Percentiles rank a stretch among this genome's conserved stretches.
phyloP scores from a whole-genome alignment of 2,329 filamentous ascomycete species.

The Arthrobotrys sinensis region DNA sequence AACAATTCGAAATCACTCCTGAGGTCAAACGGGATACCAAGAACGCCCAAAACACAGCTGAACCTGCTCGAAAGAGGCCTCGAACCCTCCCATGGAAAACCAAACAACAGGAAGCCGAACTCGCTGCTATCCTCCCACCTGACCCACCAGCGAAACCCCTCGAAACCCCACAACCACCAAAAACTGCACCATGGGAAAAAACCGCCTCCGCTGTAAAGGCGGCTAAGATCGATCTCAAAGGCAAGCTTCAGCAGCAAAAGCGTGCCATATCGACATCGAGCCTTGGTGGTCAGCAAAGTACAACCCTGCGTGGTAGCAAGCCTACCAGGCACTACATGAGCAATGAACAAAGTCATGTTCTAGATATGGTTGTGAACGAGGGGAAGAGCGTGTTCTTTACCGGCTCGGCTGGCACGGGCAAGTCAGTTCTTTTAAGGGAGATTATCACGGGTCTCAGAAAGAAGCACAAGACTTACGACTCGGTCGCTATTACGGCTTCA shows the following conservation, averaged over 20 bases:
- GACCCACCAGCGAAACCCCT: constrained; percentile 20
- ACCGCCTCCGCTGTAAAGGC: constrained; percentile 81
- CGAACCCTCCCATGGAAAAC: constrained; percentile 50
- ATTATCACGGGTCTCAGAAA: constrained; percentile 86
- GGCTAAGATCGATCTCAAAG: constrained; percentile 51
- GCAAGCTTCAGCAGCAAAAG: constrained; percentile 53
- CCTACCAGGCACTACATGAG: constrained; percentile 55
- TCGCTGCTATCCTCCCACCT: constrained; percentile 40
- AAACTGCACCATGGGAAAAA: constrained; percentile 76
- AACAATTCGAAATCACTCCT: constrained; percentile 40
- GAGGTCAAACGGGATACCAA: constrained; percentile 13
- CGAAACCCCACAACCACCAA: constrained; percentile 63
- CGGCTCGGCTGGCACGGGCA: constrained; percentile 92
- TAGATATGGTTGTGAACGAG: constrained; percentile 84
- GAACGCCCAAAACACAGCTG: constrained; percentile 20
- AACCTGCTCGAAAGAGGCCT: constrained; percentile 43
- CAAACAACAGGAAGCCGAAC: constrained; percentile 45
- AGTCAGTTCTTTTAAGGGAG: constrained; percentile 93
- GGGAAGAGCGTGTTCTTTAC: constrained; percentile 97
- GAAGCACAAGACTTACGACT: constrained; percentile 85
- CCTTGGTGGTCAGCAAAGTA: constrained; percentile 17
- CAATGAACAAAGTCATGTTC: constrained; percentile 83
- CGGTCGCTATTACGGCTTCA: constrained; percentile 92
- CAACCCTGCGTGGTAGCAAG: constrained; percentile 22
- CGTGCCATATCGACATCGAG: constrained; percentile 50